Base-by-base conservation (phyloP, 345 rosid species). In the Ceriops zippeliana region DNA sequence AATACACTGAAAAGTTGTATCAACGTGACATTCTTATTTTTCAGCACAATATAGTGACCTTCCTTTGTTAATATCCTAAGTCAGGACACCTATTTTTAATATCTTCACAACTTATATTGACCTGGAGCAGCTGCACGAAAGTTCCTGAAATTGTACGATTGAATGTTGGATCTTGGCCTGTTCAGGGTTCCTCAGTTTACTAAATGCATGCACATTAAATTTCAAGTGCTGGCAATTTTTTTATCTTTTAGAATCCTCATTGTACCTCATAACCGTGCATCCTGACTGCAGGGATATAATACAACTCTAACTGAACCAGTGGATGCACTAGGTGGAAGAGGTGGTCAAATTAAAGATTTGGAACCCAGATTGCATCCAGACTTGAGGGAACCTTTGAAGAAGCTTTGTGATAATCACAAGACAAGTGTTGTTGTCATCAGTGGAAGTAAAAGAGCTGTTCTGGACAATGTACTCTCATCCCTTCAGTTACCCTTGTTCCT, bases 401-500 rank as follows among this genome's bases (percentile, higher is more conserved):
- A 66, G 73, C 80, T 85, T 7, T 81, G 85, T 59, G 74, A 69
- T 66, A 84, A 85, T 73, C 73, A 78, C 28, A 74, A 71, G 73
- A 85, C 89, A 35, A 83, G 83, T 20, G 35, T 80, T 27, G 71
- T 85, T 73, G 82, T 83, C 52, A 81, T 85, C 47, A 85, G 89
- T 75, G 89, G 89, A 64, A 85, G 89, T 67, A 81, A 81, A 62
- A 83, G 89, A 81, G 69, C 54, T 66, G 75, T 77, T 77, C 75
- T 85, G 28, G 89, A 85, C 67, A 67, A 79, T 66, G 89, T 83
- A 83, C 51, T 53, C 56, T 52, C 67, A 16, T 66, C 62, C 72
- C 71, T 72, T 20, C 8, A 28, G 19, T 34, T 32, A 32, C 60
- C 21, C 13, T 4, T 34, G 49, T 73, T 58, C 16, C 16, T 9